Base-by-base conservation (phyloP, 2,329 filamentous ascomycete species). In the Amesomyces nigricolor region DNA sequence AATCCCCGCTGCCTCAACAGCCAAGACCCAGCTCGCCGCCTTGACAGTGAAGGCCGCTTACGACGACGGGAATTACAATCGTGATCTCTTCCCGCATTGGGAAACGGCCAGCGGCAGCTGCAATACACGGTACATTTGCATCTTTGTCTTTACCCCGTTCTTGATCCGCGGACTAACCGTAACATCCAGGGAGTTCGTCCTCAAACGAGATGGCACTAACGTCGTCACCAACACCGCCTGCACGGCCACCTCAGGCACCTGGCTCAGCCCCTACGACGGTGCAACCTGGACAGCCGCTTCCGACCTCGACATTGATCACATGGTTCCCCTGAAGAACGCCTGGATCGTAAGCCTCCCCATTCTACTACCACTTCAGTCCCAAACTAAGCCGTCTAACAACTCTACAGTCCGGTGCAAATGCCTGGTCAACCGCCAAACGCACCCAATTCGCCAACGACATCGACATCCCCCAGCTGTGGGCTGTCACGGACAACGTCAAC, bases 301-400 rank as follows among this genome's bases (percentile, higher is more conserved):
- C 16, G 86, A 91, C 63, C 69, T 94, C 1, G 88, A 92, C 63
- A 92, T 94, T 57, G 89, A 94, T 68, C 89, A 94, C 68, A 78
- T 94, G 72, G 87, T 95, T 2, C 88, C 89, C 0, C 69, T 95
- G 58, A 85, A 86, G 67, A 89, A 91, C 65, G 88, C 88, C 5
- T 92, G 88, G 88, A 83, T 87, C 58, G 81, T 84, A 62, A 65
- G 76, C 71, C 4, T 19, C 17, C 22, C 39, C 37, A 13, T 13
- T 47, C 8, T 26, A 10, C 7, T 32, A 10, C 30, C 30, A 2
- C 13, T 9, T 32, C 4, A 46, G 11, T 54, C 29, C 16, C n/a
- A 9, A 17, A 26, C 16, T 17, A 17, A 39, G 3, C 10, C 10
- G 46, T 37, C 19, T 45, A 63, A 60, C 26, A 35, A 49, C 13